Evolutionary conservation across 495 filamentous ascomycete species (phyloP).

Genomic region (Aspergillus sclerotiicarbonarius): DNA sequence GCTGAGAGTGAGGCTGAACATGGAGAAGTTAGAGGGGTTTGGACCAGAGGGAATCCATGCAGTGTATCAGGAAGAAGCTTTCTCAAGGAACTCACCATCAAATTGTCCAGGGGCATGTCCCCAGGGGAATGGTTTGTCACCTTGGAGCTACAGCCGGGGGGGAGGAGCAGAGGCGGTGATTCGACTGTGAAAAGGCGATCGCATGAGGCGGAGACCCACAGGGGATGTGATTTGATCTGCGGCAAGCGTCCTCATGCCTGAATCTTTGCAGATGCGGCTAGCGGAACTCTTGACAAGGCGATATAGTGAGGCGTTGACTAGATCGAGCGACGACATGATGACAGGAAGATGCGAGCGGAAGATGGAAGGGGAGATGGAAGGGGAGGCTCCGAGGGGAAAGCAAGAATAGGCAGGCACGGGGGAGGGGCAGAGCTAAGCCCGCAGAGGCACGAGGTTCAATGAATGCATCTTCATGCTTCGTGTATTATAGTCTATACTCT

Average conservation of each 20-base stretch:
- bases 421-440: background rate
- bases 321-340: background rate
- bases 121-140: background rate
- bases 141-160: background rate
- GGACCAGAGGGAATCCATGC: background rate
- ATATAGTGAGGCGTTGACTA: background rate
- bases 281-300: background rate
- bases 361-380: background rate
- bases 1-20: background rate
- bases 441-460: conserved; percentile 7
- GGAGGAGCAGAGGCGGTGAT: background rate
- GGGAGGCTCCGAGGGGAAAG: background rate
- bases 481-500: conserved; percentile 46
- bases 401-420: background rate
- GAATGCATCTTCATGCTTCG: conserved; percentile 18
- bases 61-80: background rate
- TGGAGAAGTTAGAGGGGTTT: background rate
- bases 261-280: background rate
- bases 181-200: background rate
- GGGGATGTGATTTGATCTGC: background rate
- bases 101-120: background rate
- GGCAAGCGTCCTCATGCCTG: background rate
- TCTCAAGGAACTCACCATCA: background rate
- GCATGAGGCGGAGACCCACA: background rate
- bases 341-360: background rate